A percentile compares a stretch with the other conserved stretches of the same genome.
Evolutionary conservation across 768 basidiomycete species (phyloP).

Genomic region (Phylloporus arenicola): DNA sequence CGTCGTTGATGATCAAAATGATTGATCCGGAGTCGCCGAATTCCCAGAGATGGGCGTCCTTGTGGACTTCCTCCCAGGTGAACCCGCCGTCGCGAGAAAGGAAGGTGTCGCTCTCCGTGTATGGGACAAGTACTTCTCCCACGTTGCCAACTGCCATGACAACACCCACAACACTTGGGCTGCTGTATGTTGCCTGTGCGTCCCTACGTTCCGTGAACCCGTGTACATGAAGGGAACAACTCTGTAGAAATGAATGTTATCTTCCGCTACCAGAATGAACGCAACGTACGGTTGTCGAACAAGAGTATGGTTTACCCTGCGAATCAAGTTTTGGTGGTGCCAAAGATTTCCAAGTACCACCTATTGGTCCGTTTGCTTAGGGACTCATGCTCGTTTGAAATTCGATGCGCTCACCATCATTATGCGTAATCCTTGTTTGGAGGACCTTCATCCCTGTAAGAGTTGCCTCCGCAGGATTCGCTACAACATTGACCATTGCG

Average conservation of each 20-base stretch:
- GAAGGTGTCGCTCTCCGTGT: constrained; percentile 91
- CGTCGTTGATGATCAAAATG: constrained; percentile 91
- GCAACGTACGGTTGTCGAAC: constrained; percentile 54
- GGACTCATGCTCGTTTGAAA: not conserved
- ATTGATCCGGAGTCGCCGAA: constrained; percentile 97
- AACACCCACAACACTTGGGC: constrained; percentile 85
- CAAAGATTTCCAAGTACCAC: constrained; percentile 83
- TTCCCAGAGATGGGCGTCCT: constrained; percentile 96
- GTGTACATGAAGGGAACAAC: constrained; percentile 85
- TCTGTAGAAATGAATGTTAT: constrained; percentile 36
- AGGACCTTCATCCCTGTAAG: constrained; percentile 69
- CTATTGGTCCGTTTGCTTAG: constrained; percentile 32
- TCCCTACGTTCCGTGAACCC: constrained; percentile 94
- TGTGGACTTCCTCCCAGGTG: constrained; percentile 98
- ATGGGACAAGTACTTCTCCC: constrained; percentile 73
- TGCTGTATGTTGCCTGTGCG: constrained; percentile 88
- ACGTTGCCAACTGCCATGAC: constrained; percentile 97
- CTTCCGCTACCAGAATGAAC: not conserved
- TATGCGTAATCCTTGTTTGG: constrained; percentile 89
- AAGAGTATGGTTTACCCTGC: constrained; percentile 63
- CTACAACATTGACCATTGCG: constrained; percentile 85
- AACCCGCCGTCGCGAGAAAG: constrained; percentile 94
- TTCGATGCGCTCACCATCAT: constrained; percentile 63
- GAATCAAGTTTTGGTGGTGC: constrained; percentile 74
- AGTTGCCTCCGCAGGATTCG: constrained; percentile 71